Evolutionary conservation across 257 asterid genomes (phyloP).

Genomic region (Primulina tabacum): DNA sequence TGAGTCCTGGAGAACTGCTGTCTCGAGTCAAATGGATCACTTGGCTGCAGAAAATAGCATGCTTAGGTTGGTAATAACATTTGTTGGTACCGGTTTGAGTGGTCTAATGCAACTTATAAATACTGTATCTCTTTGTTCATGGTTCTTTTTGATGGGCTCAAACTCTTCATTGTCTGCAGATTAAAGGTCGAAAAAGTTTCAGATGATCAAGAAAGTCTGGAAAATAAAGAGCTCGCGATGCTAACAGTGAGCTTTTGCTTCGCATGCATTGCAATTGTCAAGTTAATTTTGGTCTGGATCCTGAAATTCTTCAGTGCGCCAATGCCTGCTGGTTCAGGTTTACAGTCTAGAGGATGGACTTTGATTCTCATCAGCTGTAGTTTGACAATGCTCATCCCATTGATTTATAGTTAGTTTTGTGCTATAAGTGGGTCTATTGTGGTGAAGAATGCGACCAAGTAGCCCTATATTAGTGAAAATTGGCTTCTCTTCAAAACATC

Average conservation of each 20-base stretch:
- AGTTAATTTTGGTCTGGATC: slow-evolving; percentile 37
- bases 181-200: slow-evolving; percentile 59
- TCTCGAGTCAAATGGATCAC: slow-evolving; percentile 51
- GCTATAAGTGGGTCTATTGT: slow-evolving; percentile 10
- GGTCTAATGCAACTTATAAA: not conserved
- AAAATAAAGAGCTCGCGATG: slow-evolving; percentile 60
- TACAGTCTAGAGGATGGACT: slow-evolving; percentile 54
- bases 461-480: not conserved
- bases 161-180: slow-evolving; percentile 43
- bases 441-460: not conserved
- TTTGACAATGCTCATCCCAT: slow-evolving; percentile 57
- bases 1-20: slow-evolving; percentile 63
- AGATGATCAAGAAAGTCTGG: slow-evolving; percentile 57
- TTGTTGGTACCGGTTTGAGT: slow-evolving; percentile 12
- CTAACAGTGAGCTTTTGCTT: slow-evolving; percentile 51
- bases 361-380: slow-evolving; percentile 65
- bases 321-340: slow-evolving; percentile 28
- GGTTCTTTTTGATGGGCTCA: not conserved
- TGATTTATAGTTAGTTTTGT: slow-evolving; percentile 46
- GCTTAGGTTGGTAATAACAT: slow-evolving; percentile 58
- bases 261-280: slow-evolving; percentile 51
- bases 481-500: slow-evolving; percentile 10
- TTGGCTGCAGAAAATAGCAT: slow-evolving; percentile 62
- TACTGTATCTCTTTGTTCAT: not conserved
- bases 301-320: slow-evolving; percentile 32